Base-by-base conservation (phyloP, 164 flowering plant species). In the Stephania yunnanensis region DNA sequence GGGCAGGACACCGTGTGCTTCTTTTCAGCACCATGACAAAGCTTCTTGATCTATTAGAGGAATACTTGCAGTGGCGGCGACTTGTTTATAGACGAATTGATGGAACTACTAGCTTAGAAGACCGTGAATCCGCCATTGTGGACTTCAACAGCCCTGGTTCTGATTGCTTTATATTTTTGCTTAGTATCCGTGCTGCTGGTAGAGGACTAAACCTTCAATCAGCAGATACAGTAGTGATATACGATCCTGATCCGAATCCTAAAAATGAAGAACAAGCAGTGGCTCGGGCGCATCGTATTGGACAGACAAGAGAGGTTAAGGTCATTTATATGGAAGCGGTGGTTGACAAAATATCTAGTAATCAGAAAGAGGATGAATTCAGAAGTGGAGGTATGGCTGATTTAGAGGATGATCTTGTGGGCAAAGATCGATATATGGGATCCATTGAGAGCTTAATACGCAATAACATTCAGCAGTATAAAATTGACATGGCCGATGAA, bases 401-500 rank as follows among this genome's bases (percentile, higher is more conserved):
- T 82, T 83, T 81, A 71, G 99, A 96, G 78, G 99, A 96, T 89
- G 99, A 96, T 74, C 90, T 96, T 69, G 98, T 90, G 0, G 99
- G 99, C n/a, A 94, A 94, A 82, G 99, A 94, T 84, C 90, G 98
- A 20, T 96, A 92, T 81, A 85, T 92, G 65, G 99, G 98, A 65
- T 92, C 99, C n/a, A 96, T 96, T 78, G 99, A 96, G 87, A 85
- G 98, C 78, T 90, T 96, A 50, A 92, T 96, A 73, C 84, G 99
- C 72, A 96, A 92, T 80, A 96, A 96, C 73, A 96, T 96, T 80
- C 99, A 96, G 70, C 99, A 96, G 71, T 96, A 96, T 82, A 96
- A 96, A 86, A 96, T 96, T 76, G 99, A 96, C 78, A 96, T 96
- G 99, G 99, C 99, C 36, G 99, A 96, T 87, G 99, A 96, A 82